Conservation (phyloP, 345 rosid species). For the Rhodamnia argentea region DNA sequence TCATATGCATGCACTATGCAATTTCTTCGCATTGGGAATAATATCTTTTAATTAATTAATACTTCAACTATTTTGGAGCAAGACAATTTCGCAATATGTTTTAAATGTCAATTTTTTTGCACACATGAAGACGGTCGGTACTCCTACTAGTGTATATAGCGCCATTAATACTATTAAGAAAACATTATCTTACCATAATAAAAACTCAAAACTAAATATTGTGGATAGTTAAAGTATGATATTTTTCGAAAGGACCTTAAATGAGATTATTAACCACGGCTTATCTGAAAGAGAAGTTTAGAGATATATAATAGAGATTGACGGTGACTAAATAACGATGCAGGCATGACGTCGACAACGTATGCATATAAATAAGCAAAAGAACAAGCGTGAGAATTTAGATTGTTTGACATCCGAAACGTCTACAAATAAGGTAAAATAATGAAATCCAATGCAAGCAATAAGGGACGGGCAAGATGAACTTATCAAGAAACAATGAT, state of each 20-base stretch:
- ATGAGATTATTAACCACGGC: neutral
- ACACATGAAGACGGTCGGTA: too few species aligned
- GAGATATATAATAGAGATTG: neutral
- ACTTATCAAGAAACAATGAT: neutral
- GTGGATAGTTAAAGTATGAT: neutral
- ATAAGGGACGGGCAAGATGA: neutral
- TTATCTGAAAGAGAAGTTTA: neutral
- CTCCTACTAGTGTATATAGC: too few species aligned
- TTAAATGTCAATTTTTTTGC: too few species aligned
- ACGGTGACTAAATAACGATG: neutral
- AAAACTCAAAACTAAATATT: too few species aligned
- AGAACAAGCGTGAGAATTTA: neutral
- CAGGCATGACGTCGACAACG: neutral
- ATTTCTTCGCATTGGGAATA: too few species aligned
- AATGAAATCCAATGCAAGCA: neutral
- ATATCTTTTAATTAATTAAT: too few species aligned
- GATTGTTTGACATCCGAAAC: neutral
- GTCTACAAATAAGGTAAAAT: neutral
- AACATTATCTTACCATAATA: too few species aligned
- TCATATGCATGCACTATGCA: too few species aligned
- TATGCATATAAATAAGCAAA: neutral
- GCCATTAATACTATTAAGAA: too few species aligned
- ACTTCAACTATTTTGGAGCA: too few species aligned
- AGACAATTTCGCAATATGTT: too few species aligned
- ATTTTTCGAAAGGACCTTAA: neutral